Base-by-base conservation (phyloP, 805 yeast species). In the Saccharomycopsis selenospora region DNA sequence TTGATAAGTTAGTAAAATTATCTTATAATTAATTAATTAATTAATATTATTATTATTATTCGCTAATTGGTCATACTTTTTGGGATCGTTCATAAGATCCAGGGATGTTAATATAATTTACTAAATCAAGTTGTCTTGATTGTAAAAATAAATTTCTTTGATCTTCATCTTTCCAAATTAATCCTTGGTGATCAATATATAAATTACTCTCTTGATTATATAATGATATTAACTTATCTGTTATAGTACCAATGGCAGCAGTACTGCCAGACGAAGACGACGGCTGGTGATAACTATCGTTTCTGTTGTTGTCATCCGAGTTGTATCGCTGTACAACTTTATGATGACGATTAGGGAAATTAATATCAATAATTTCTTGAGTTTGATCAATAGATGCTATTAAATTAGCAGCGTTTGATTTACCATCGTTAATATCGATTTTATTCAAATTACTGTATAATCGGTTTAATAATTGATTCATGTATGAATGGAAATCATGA, bases 111-210 rank as follows among this genome's bases (percentile, higher is more conserved):
- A 60, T 56, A 42, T 57, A 63, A 33, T 63, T 58, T 10, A 49
- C 48, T 36, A 63, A 59, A 26, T 49, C 52, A 14, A 49, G 28
- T 42, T 52, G 47, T 48, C 68, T 51, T 14, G 56, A 49, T 27
- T 50, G 47, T 8, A 59, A 47, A 26, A 62, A 53, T 22, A 52
- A 48, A 3, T 49, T 47, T 40, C 66, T 46, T 29, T 57, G 59
- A 4, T 26, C 46, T 25, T 46, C 40, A 29, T 45, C 46, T 4
- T 59, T 57, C 68, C 68, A 65, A 1, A 52, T 41, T 1, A 65
- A 40, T 0, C 67, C 68, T 40, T 65, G 68, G 4, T 57, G 29
- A 48, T 64, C 69, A 52, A 59, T 27, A 7, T 40, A 11, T 10
- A 20, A 40, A n/a, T 14, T 13, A 22, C 14, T 40, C 25, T 23